Evolutionary conservation across 2,329 filamentous ascomycete species (phyloP).

Genomic region (Sclerotinia nivalis): DNA sequence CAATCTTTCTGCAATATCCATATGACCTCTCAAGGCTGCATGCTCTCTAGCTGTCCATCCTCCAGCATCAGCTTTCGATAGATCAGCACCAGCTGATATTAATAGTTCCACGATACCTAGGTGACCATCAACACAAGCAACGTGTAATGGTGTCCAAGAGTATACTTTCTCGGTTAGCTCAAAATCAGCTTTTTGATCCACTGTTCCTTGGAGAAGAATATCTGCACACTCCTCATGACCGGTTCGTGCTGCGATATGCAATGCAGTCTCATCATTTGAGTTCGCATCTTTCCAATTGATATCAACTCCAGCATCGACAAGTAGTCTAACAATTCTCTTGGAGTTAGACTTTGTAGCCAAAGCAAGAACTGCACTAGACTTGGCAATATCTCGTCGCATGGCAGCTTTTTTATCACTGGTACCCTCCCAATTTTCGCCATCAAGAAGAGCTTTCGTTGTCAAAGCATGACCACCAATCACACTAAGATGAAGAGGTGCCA

Average conservation of each 20-base stretch:
- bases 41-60: conserved; percentile 96
- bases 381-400: conserved; percentile 69
- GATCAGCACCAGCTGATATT: conserved; percentile 73
- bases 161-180: conserved; percentile 82
- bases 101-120: conserved; percentile 73
- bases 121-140: conserved; percentile 87
- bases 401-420: conserved; percentile 59
- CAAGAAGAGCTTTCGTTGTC: conserved; percentile 78
- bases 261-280: conserved; percentile 76
- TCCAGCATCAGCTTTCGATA: conserved; percentile 75
- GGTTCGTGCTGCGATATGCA: conserved; percentile 89
- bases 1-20: conserved; percentile 74
- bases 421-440: conserved; percentile 76
- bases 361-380: conserved; percentile 84
- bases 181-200: conserved; percentile 70
- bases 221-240: conserved; percentile 79
- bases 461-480: conserved; percentile 88
- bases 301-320: conserved; percentile 87
- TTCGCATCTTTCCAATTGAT: conserved; percentile 86
- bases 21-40: conserved; percentile 83
- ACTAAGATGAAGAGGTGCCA: conserved; percentile 85
- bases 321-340: conserved; percentile 76
- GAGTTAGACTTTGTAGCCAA: conserved; percentile 89
- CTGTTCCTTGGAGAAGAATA: conserved; percentile 70
- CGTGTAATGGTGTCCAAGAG: conserved; percentile 92